Conservation (phyloP, 768 basidiomycete genomes). For the Candolleomyces eurysporus region DNA sequence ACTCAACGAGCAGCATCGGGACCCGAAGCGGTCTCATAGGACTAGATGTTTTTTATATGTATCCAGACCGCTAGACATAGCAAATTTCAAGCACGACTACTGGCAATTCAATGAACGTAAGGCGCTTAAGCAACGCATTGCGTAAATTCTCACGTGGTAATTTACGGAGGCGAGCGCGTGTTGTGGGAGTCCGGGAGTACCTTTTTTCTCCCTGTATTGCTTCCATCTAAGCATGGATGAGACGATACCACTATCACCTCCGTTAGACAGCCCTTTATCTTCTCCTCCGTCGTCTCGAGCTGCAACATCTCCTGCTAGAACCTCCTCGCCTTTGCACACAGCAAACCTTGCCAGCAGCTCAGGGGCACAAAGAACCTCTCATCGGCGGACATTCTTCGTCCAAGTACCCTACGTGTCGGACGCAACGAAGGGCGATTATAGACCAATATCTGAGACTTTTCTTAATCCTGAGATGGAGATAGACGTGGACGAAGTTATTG, state of each 20-base stretch:
- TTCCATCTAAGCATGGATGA: conserved; percentile 3
- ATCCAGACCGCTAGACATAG: not conserved
- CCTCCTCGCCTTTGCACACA: not conserved
- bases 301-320: not conserved
- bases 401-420: conserved; percentile 34
- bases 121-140: not conserved
- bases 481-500: conserved; percentile 52
- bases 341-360: not conserved
- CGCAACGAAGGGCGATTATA: conserved; percentile 41
- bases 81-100: conserved; percentile 3
- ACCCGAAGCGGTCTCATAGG: conserved; percentile 32
- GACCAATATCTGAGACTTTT: conserved; percentile 28
- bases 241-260: not conserved
- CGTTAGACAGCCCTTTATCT: conserved; percentile 4
- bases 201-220: not conserved
- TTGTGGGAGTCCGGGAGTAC: not conserved
- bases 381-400: conserved; percentile 30
- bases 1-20: conserved; percentile 57
- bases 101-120: too few relatives aligned
- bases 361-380: not conserved
- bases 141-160: conserved; percentile 2
- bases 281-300: not conserved
- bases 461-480: conserved; percentile 25
- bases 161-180: conserved; percentile 1
- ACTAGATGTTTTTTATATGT: too few relatives aligned